Evolutionary conservation across 208 protist species (phyloP).

Genomic region (Angomonas ambiguus): DNA sequence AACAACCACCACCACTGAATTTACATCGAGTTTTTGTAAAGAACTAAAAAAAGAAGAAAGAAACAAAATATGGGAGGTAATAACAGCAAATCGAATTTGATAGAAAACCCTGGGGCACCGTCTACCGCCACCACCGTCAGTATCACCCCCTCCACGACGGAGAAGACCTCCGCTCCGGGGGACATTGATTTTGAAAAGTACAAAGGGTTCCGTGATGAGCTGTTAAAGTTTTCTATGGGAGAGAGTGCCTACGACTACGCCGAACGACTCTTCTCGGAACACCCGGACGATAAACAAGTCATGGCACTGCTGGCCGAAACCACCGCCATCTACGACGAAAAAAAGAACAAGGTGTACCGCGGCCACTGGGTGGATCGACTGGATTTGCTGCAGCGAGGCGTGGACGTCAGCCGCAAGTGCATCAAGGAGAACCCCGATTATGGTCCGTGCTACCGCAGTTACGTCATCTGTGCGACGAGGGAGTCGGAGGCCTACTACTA

Average conservation of each 20-base stretch:
- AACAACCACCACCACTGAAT: too few relatives aligned
- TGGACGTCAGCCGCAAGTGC: conserved; percentile 87
- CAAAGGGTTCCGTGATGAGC: conserved; percentile 65
- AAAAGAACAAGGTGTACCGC: conserved; percentile 72
- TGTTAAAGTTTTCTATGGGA: conserved; percentile 69
- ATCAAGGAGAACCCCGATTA: conserved; percentile 81
- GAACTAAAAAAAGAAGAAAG: not conserved
- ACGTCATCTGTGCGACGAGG: conserved; percentile 69
- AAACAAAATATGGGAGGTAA: conserved; percentile 11
- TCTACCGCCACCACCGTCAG: not conserved
- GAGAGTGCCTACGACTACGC: conserved; percentile 79
- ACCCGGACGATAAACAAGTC: conserved; percentile 67
- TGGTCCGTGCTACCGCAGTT: conserved; percentile 80
- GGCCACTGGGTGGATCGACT: conserved; percentile 83
- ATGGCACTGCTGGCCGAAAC: conserved; percentile 86
- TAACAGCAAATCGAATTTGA: conserved; percentile 2
- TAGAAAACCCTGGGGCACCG: not conserved
- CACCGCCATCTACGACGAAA: conserved; percentile 70
- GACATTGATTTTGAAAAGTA: conserved; percentile 19
- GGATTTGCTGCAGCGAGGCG: conserved; percentile 76
- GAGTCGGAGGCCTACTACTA: conserved; percentile 80
- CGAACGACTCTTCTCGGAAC: conserved; percentile 53
- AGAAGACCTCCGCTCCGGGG: not conserved
- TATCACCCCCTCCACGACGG: not conserved
- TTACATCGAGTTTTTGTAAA: too few relatives aligned